These are phyloP conservation scores for Gardenia jasminoides DNA, from an alignment of 257 asterid species.

Conservation along the genomic window DNA sequence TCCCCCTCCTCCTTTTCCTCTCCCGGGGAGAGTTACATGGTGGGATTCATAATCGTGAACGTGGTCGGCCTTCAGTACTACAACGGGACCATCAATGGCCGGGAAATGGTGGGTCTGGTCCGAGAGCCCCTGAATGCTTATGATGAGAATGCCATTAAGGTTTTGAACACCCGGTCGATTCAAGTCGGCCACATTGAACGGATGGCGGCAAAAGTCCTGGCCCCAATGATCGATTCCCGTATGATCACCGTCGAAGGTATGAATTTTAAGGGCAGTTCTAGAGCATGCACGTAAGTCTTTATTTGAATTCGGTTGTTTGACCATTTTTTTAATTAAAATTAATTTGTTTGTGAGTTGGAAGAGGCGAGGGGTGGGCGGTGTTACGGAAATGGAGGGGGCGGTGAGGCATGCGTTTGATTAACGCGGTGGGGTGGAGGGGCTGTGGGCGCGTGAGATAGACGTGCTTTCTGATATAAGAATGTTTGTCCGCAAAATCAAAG, in stretches of 20 bases:
- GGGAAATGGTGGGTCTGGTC: constrained; percentile 68
- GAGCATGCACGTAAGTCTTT: background rate
- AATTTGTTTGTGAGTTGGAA: background rate
- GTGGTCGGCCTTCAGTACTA: constrained; percentile 66
- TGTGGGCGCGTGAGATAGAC: background rate
- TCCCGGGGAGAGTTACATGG: constrained; percentile 33
- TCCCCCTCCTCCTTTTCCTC: constrained; percentile 1
- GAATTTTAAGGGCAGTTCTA: too few relatives aligned
- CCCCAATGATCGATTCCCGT: constrained; percentile 59
- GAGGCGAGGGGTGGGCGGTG: background rate
- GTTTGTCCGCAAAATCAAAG: background rate
- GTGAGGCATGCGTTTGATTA: background rate
- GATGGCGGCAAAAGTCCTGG: constrained; percentile 51
- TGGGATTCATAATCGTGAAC: constrained; percentile 66
- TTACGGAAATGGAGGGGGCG: background rate
- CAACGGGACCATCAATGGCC: constrained; percentile 53
- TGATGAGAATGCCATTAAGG: constrained; percentile 66
- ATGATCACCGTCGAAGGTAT: constrained; percentile 56
- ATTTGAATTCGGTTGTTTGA: background rate
- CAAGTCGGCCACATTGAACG: constrained; percentile 78
- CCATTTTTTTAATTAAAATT: background rate
- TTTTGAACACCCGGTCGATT: constrained; percentile 46
- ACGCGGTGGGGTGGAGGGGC: background rate
- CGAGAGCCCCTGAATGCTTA: constrained; percentile 58
- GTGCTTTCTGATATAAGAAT: background rate